Base-by-base conservation (phyloP, 192 early-diverging fungal species). In the Diversispora epigaea region DNA sequence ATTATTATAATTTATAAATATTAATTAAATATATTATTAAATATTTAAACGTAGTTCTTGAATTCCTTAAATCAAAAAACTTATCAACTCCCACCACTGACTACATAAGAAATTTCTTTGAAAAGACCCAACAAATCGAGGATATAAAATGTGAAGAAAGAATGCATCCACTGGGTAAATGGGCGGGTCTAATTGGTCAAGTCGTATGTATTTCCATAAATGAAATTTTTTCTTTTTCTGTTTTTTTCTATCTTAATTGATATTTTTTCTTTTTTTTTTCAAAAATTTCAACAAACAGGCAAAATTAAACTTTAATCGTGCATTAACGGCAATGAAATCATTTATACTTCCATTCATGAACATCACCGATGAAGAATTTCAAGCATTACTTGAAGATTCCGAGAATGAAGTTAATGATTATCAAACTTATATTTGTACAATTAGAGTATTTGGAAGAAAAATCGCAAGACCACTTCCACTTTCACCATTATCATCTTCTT, bases 281-380 rank as follows among this genome's bases (percentile, higher is more conserved):
- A 32, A 41, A 17, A 41, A 17, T 63, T 62, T 12, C 25, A 32
- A 32, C 25, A 3, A 12, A 4, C 6, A 63, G 61, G 40, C 22
- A 8, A 7, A 41, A 7, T 15, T 25, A 63, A 63, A 17, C 41
- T 40, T 41, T 17, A 12, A 41, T 11, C 6, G 39, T 15, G 40
- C 39, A 17, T 14, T 63, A 15, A 63, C 14, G 12, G 8, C 8
- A 40, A 17, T 32, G 7, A 63, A 63, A 63, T 4, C 22, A 63
- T 63, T 63, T 44, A 43, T 63, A 15, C 15, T 17, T 0, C 66
- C 66, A 32, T 52, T 68, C 19, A 50, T 68, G 44, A 68, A 68
- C 3, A 68, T 68, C 1, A 49, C 67, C 10, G 45, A 45, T 22
- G 67, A 47, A 25, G 21, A 68, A 17, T 68, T 50, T 32, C 25